Base-by-base conservation (phyloP, 2,329 filamentous ascomycete species). In the Colletotrichum chlorophyti region DNA sequence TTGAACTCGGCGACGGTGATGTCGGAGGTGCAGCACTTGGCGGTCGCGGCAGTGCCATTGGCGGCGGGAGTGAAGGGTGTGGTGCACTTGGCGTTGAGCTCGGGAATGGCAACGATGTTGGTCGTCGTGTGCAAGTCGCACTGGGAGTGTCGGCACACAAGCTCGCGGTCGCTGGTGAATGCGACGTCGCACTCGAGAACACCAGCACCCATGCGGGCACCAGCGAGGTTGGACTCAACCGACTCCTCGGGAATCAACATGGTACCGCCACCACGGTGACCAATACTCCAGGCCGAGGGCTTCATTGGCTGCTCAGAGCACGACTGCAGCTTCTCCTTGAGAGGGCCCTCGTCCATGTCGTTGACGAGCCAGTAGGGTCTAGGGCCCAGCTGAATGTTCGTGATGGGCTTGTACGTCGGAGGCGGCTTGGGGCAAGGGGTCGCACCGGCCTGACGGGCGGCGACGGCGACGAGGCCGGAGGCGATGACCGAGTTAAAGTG, bases 21-120 rank as follows among this genome's bases (percentile, higher is more conserved):
- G 68, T 91, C 89, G 65, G 81, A 86, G 3, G 88, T 90, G 78
- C 88, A 91, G 78, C 88, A 91, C 63, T 83, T 83, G 11, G 87
- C 88, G 14, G 74, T 78, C 2, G 88, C 88, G 1, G 76, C 66
- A 5, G 71, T 72, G 49, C 79, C 83, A 61, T 78, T 73, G 14
- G 70, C 70, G 5, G 84, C 80, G 0, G 87, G 83, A n/a, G 70
- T 72, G 71, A 90, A 90, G 0, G 85, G 86, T 49, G 72, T 69
- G 3, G 81, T 83, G 74, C 87, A 90, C 73, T 89, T 90, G 51
- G 79, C 79, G 59, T 83, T 85, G 46, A 90, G 82, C 63, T 83
- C 81, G 10, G 87, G 84, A 46, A 81, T 77, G 43, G 78, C 70
- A 62, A 90, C 79, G 67, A 90, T 88, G 74, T 90, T 83, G 68